Evolutionary conservation across 805 yeast genomes (phyloP), one percentile per base, ranked within the genome.

Genomic region (Teunomyces aglyptinius): DNA sequence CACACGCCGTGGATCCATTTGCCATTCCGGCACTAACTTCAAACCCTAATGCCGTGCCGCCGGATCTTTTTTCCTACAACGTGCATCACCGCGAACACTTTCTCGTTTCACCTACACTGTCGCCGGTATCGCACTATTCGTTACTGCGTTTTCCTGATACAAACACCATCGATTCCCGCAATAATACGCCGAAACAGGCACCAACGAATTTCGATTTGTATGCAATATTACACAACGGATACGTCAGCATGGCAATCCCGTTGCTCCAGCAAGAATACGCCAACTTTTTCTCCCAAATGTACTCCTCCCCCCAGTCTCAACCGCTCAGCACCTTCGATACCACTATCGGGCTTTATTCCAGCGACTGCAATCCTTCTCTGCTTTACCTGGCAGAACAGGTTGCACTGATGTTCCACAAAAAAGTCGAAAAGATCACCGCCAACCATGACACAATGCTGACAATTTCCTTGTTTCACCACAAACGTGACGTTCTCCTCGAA

Each of bases 11-110:
- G 27, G 26, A 24, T 11, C 26, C 26, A 24, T 24, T 24, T 24
- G 26, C 8, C 26, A 24, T 24, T 24, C 10, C 35, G 15, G 31
- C 33, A 5, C 33, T 31, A 13, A 31, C 13, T 12, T 24, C 11
- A 7, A 10, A 4, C 26, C 4, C 24, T 3, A 16, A 20, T 20
- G 5, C 16, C 4, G 34, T n/a, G 16, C 16, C 16, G 34, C 34
- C 34, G 11, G 11, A 27, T 7, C 19, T 55, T 6, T 55, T 32
- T 35, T 29, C 43, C 26, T 57, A 57, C 43, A 60, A 60, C 47
- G 31, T 13, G 29, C 44, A 52, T 11, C 61, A 58, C 44, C 46
- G 40, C 20, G 20, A 46, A 6, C 49, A 52, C 28, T 44, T 44
- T 13, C 7, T 44, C 19, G 33, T 24, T 24, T 24, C 26, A 24